Percentiles rank a stretch among this genome's conserved stretches.
Conservation (phyloP, 495 filamentous ascomycete genomes). For the Penicillium simplicissimum region DNA sequence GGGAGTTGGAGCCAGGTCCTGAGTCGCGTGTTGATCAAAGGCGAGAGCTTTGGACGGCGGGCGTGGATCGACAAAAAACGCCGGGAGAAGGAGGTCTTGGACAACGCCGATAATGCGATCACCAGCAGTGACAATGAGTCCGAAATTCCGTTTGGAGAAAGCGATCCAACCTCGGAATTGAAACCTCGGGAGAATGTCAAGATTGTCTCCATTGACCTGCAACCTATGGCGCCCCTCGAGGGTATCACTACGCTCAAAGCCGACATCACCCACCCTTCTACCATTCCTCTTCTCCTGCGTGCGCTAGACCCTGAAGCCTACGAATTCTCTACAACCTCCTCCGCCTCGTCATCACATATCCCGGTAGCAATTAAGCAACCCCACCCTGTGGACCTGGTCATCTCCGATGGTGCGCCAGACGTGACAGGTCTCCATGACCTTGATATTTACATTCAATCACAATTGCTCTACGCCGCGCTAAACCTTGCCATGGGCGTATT, state of each 20-base stretch:
- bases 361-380: constrained; percentile 49
- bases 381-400: constrained; percentile 84
- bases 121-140: constrained; percentile 25
- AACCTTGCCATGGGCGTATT: constrained; percentile 91
- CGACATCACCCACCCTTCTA: constrained; percentile 96
- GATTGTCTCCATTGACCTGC: constrained; percentile 92
- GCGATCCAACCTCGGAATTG: constrained; percentile 36
- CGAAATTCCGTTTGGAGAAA: constrained; percentile 29
- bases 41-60: constrained; percentile 79
- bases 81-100: constrained; percentile 46
- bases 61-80: constrained; percentile 83
- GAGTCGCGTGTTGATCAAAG: constrained; percentile 87
- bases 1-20: constrained; percentile 97
- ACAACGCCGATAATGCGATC: constrained; percentile 32
- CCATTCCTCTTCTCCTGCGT: constrained; percentile 80
- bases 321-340: constrained; percentile 48
- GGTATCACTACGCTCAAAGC: constrained; percentile 90
- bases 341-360: constrained; percentile 15
- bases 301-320: constrained; percentile 79
- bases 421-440: constrained; percentile 96
- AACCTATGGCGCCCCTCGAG: constrained; percentile 90
- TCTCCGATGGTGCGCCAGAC: constrained; percentile 94
- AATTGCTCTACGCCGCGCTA: constrained; percentile 89
- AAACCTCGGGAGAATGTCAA: constrained; percentile 75
- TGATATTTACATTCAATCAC: constrained; percentile 96